Evolutionary conservation across 2,329 filamentous ascomycete species (phyloP).

Genomic region (Aureobasidium sp.): DNA sequence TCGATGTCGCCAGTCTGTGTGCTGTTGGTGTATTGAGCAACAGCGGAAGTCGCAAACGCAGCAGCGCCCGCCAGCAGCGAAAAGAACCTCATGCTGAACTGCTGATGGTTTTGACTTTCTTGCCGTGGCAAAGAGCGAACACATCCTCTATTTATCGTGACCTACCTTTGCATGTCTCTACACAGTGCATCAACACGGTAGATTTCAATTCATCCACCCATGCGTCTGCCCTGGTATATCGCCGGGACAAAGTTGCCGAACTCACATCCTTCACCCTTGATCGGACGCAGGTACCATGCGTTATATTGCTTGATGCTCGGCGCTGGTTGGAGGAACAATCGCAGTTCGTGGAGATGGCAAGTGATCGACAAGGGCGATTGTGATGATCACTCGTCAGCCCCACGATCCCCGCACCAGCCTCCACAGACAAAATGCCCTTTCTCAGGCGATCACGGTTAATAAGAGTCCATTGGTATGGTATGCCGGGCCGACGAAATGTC

Average conservation of each 20-base stretch:
- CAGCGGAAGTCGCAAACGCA: background rate
- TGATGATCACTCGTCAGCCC: background rate
- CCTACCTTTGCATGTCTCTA: background rate
- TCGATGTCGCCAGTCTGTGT: background rate
- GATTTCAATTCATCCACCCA: conserved; percentile 14
- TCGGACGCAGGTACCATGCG: background rate
- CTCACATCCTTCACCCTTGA: background rate
- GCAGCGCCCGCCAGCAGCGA: background rate
- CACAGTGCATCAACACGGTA: background rate
- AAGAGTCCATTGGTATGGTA: background rate
- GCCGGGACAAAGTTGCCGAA: background rate
- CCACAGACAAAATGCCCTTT: background rate
- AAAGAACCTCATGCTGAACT: background rate
- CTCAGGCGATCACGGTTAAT: conserved; percentile 1
- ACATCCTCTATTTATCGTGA: background rate
- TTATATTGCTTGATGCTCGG: background rate
- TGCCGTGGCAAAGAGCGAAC: background rate
- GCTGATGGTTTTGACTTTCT: too few relatives aligned
- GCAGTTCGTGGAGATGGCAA: background rate
- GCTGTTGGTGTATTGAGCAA: conserved; percentile 6
- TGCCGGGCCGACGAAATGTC: background rate
- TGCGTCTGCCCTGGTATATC: background rate
- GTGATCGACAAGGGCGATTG: conserved; percentile 2
- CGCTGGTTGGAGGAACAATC: conserved; percentile 11
- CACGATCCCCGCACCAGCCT: conserved; percentile 9